These are phyloP conservation scores for Taphrina sp. DNA, from an alignment of 1,139 yeast species.

Conservation along the genomic window DNA sequence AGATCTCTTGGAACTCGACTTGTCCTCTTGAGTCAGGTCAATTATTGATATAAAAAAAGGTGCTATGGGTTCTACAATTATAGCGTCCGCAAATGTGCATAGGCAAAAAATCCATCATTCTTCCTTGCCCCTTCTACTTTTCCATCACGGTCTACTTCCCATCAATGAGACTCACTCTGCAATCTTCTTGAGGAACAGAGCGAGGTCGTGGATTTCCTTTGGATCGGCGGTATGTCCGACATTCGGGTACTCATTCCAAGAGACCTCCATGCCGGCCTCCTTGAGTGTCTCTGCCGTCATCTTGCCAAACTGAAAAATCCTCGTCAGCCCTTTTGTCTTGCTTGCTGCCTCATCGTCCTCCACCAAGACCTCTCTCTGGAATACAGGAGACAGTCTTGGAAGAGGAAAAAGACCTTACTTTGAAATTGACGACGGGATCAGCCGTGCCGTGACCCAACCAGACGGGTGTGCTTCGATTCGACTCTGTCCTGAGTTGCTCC, in stretches of 20 bases:
- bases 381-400: too few species aligned
- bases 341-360: too few species aligned
- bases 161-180: too few species aligned
- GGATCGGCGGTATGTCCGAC: slow-evolving; percentile 67
- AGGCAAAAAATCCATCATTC: too few species aligned
- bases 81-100: too few species aligned
- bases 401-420: not conserved
- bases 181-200: slow-evolving; percentile 52
- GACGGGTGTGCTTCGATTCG: slow-evolving; percentile 56
- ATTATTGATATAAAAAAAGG: too few species aligned
- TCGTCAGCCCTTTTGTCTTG: too few species aligned
- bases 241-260: slow-evolving; percentile 61
- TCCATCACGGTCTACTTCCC: not conserved
- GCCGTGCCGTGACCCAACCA: slow-evolving; percentile 85
- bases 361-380: too few species aligned
- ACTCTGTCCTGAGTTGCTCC: slow-evolving; percentile 39
- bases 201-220: slow-evolving; percentile 62
- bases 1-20: slow-evolving; percentile 8
- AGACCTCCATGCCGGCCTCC: slow-evolving; percentile 54
- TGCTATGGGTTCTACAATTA: too few species aligned
- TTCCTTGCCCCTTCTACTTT: too few species aligned
- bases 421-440: slow-evolving; percentile 63
- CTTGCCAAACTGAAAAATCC: slow-evolving; percentile 50
- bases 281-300: slow-evolving; percentile 45
- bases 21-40: too few species aligned